Base-by-base conservation (phyloP, 2,329 filamentous ascomycete genomes). In the Arachnomyces sp. region DNA sequence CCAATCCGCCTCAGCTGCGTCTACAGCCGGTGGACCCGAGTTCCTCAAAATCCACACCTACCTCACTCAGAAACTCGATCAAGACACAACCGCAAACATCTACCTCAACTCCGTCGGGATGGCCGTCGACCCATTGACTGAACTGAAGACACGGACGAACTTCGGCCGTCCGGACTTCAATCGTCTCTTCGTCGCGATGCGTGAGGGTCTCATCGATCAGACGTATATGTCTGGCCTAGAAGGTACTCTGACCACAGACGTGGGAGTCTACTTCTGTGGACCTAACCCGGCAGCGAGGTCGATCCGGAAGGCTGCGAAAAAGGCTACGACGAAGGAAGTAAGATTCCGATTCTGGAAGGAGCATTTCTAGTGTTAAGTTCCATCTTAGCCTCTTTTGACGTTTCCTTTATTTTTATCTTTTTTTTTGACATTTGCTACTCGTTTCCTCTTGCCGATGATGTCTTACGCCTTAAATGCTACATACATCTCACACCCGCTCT, bases 301-400 rank as follows among this genome's bases (percentile, higher is more conserved):
- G 55, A 95, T 98, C 60, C 83, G 85, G 64, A 78, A 79, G 58
- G 89, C 90, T 12, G 84, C 86, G 51, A 84, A 83, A 56, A 63
- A 71, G 39, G 82, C 83, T 12, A 85, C 80, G 9, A 80, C 77
- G 29, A 77, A 77, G 47, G 85, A 94, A 52, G 87, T 98, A 42
- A 78, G 82, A 55, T 98, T 96, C 71, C 85, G 86, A 54, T 98
- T 98, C 73, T 98, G 92, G 92, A 98, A 98, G 71, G 92, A 98
- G 67, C 90, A 98, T 57, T 71, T 71, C 47, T 71, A 60, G 33
- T 36, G 14, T 36, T 28, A 28, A 34, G 14, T 30, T 31, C 38
- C 3, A 31, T 36, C 31, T 36, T 32, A 14, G 35, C 33, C 32
- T 15, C 31, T 40, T 44, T 28, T 33, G 31, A 28, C 32, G 28